phyloP scores from a whole-genome alignment of 176 grass and related monocot species.

The Saccharum spontaneum region DNA sequence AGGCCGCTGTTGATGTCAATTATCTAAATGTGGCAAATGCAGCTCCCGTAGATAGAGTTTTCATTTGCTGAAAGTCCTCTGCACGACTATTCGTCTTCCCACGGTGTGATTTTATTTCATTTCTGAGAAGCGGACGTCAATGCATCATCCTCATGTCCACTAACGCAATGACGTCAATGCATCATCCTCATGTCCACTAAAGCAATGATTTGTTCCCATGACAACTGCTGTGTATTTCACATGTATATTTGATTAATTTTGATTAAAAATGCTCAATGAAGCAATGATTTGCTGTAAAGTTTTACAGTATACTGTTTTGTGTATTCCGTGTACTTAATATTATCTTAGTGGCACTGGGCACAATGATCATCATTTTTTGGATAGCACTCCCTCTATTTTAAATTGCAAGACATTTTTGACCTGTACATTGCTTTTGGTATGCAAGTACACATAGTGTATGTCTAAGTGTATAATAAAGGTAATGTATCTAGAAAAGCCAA shows the following conservation, averaged over 20 bases:
- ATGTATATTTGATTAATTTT: not conserved
- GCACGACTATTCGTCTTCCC: not conserved
- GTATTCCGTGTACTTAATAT: not conserved
- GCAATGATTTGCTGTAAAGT: not conserved
- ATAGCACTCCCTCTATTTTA: too few species aligned
- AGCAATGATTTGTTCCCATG: not conserved
- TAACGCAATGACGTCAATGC: not conserved
- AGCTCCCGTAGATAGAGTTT: conserved; percentile 48
- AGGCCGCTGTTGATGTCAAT: conserved; percentile 63
- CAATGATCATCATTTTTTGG: not conserved
- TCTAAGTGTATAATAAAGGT: too few species aligned
- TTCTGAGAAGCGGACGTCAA: not conserved
- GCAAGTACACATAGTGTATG: too few species aligned
- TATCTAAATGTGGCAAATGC: conserved; percentile 67
- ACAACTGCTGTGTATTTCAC: not conserved
- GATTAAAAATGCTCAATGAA: not conserved
- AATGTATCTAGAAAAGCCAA: too few species aligned
- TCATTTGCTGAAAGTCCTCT: conserved; percentile 52
- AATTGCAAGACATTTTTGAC: too few species aligned
- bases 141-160: not conserved
- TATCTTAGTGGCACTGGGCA: not conserved
- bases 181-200: not conserved
- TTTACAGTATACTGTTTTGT: not conserved
- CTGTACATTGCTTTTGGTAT: too few species aligned
- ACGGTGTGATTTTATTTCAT: not conserved